phyloP scores from a whole-genome alignment of 2,329 filamentous ascomycete species.

The Ophiosphaerella narmari region DNA sequence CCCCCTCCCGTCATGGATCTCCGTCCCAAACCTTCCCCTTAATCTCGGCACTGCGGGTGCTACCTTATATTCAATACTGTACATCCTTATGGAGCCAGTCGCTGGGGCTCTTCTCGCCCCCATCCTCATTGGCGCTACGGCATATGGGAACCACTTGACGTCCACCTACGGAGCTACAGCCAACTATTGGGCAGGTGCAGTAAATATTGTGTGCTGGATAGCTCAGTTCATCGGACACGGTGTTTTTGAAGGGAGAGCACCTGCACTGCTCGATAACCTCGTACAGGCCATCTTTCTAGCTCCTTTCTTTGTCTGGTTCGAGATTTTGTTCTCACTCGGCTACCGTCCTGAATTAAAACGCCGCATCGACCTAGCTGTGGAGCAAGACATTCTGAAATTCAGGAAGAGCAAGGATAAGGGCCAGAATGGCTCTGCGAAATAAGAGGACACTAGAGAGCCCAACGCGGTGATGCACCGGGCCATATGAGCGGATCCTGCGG shows the following conservation, averaged over 20 bases:
- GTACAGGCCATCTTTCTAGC: constrained; percentile 91
- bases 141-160: constrained; percentile 75
- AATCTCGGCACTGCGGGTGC: constrained; percentile 64
- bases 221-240: constrained; percentile 92
- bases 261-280: constrained; percentile 87
- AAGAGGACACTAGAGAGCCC: neutral
- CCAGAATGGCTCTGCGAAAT: constrained; percentile 37
- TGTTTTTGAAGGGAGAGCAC: constrained; percentile 83
- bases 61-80: constrained; percentile 73
- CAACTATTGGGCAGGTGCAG: constrained; percentile 67
- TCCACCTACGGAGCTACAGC: constrained; percentile 63
- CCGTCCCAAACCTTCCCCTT: constrained; percentile 61
- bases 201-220: constrained; percentile 80
- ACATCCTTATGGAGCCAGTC: constrained; percentile 91
- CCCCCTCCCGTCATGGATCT: constrained; percentile 58
- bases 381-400: constrained; percentile 76
- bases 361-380: constrained; percentile 76
- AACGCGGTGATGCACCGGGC: too few species aligned
- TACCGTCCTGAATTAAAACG: constrained; percentile 87
- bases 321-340: constrained; percentile 85
- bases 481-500: neutral
- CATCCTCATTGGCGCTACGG: constrained; percentile 75
- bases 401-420: constrained; percentile 59
- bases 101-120: constrained; percentile 79
- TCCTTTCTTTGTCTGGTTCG: constrained; percentile 96